A percentile compares a stretch with the other conserved stretches of the same genome.
Conservation (phyloP, 108 stramenopile species). For the Pseudonitzschia delicatissima region DNA sequence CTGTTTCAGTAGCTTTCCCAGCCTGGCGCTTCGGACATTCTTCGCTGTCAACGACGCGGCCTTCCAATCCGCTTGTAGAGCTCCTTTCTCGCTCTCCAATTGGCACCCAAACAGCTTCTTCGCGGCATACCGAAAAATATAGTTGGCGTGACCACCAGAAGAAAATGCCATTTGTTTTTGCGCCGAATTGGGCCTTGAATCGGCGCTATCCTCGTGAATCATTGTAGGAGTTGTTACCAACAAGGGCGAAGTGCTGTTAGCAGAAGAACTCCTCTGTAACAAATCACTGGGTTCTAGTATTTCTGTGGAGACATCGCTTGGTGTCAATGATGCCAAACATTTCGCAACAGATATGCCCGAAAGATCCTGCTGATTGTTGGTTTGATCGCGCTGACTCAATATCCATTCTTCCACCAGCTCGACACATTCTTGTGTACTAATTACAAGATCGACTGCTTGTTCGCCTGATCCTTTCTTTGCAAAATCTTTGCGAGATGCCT, state of each 20-base stretch:
- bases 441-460: constrained; percentile 91
- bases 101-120: constrained; percentile 46
- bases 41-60: constrained; percentile 7
- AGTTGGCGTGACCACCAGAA: constrained; percentile 82
- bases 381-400: neutral
- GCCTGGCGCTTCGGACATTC: constrained; percentile 26
- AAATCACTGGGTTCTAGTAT: constrained; percentile 4
- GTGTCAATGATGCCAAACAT: constrained; percentile 16
- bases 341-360: neutral
- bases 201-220: neutral
- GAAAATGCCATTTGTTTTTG: constrained; percentile 32
- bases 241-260: neutral
- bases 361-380: neutral
- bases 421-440: constrained; percentile 88
- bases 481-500: constrained; percentile 92
- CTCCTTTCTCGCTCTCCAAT: constrained; percentile 19
- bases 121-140: constrained; percentile 71
- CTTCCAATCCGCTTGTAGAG: constrained; percentile 64
- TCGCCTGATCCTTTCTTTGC: constrained; percentile 12
- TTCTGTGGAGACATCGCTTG: neutral
- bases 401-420: constrained; percentile 59
- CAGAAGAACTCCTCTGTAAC: neutral
- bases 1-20: constrained; percentile 40
- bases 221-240: neutral
- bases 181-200: neutral